Base-by-base conservation (phyloP, 495 filamentous ascomycete species). In the Beverwykella pulmonaria region DNA sequence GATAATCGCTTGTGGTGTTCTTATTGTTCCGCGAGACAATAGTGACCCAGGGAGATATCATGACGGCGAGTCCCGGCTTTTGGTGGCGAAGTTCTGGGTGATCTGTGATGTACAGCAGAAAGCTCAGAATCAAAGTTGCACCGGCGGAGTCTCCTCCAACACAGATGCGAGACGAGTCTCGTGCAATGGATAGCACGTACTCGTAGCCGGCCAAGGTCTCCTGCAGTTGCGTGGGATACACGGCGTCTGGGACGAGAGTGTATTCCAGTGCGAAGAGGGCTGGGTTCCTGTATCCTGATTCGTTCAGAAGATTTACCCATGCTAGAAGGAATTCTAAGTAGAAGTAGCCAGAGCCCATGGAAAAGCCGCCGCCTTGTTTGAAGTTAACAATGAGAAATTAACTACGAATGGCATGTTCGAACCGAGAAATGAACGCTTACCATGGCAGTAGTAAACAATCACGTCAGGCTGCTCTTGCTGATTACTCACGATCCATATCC, bases 181-280 rank as follows among this genome's bases (percentile, higher is more conserved):
- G 60, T 34, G 79, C 78, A 15, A 81, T 77, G 22, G 81, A 82
- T 14, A 90, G 76, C 5, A 88, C 81, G 70, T 90, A 83, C 55
- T 84, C 80, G 75, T 91, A 92, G 12, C 86, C 90, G 29, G 80
- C 75, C 29, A 88, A 73, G 1, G 82, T 82, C 77, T 93, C 83
- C 20, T 86, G 79, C 9, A 91, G 70, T 72, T 92, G 90, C 9
- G 78, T 83, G 6, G 90, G 90, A 69, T 88, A 92, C 10, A 78
- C 78, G 36, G 82, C 81, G 62, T 90, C 87, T 12, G 90, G 90
- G n/a, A 91, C 88, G 1, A 93, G 81, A 8, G 87, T 88, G 71
- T 93, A 93, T 56, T 93, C 90, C 6, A 92, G 75, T 1, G 87
- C 84, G 71, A 93, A 88, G n/a, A 92, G 82, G 17, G 89, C 88